A percentile compares a stretch with the other conserved stretches of the same genome.
Conservation (phyloP, 2,329 filamentous ascomycete genomes). For the Huntiella decipiens region DNA sequence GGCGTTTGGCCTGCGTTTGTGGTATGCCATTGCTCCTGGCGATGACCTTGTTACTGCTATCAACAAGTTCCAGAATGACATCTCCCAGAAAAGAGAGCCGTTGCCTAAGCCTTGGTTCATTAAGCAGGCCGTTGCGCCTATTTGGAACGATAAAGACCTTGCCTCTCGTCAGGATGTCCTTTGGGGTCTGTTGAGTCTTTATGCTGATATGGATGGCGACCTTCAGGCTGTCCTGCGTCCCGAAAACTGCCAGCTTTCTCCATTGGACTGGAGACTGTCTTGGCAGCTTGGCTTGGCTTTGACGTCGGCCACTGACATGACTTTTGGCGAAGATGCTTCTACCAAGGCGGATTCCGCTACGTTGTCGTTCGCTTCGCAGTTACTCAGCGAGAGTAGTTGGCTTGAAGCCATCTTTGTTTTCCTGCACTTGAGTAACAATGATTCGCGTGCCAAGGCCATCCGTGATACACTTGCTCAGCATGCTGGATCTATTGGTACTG, state of each 20-base stretch:
- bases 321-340: conserved; percentile 32
- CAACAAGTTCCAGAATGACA: conserved; percentile 50
- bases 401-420: conserved; percentile 58
- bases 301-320: conserved; percentile 28
- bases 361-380: conserved; percentile 43
- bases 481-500: conserved; percentile 43
- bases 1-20: conserved; percentile 75
- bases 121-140: conserved; percentile 35
- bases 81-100: conserved; percentile 52
- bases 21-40: conserved; percentile 57
- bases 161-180: conserved; percentile 55
- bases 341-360: conserved; percentile 48
- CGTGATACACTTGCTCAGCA: conserved; percentile 59
- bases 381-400: conserved; percentile 47
- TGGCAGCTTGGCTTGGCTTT: conserved; percentile 72
- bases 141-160: conserved; percentile 41
- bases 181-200: conserved; percentile 73
- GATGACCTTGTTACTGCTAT: conserved; percentile 59
- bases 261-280: conserved; percentile 54
- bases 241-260: conserved; percentile 56
- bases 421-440: conserved; percentile 47
- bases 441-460: conserved; percentile 45
- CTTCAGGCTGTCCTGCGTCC: conserved; percentile 57
- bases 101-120: conserved; percentile 54
- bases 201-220: conserved; percentile 37